phyloP scores from a whole-genome alignment of 2,329 filamentous ascomycete genomes.

The Trichoderma arundinaceum region DNA sequence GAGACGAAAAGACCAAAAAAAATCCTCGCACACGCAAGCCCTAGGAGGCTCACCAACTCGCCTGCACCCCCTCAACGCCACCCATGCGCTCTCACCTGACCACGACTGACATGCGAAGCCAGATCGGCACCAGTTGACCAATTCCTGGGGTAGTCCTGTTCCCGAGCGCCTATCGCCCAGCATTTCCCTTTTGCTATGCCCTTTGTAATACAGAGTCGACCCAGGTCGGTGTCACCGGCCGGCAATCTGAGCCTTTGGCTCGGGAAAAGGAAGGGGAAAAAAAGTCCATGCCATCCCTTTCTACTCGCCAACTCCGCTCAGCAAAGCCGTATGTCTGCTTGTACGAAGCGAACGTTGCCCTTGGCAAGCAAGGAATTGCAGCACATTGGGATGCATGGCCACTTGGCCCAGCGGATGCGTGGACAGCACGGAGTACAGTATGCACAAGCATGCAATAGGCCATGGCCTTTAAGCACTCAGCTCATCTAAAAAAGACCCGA shows the following conservation, averaged over 20 bases:
- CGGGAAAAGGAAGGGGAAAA: neutral
- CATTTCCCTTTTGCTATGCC: conserved; percentile 13
- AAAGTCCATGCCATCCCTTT: neutral
- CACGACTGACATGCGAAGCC: conserved; percentile 24
- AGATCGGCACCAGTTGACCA: conserved; percentile 22
- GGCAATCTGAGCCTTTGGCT: conserved; percentile 7
- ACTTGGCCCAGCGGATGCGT: too few species aligned
- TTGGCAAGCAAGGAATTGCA: neutral
- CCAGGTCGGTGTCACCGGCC: conserved; percentile 18
- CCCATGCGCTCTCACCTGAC: conserved; percentile 27
- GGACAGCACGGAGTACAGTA: too few species aligned
- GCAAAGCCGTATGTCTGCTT: neutral
- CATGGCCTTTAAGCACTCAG: neutral
- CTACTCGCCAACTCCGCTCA: conserved; percentile 13
- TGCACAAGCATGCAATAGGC: neutral
- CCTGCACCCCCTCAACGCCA: conserved; percentile 20
- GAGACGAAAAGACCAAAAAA: neutral
- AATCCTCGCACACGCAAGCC: conserved; percentile 3
- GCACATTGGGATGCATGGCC: too few species aligned
- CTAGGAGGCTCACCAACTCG: conserved; percentile 10
- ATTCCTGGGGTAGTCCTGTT: conserved; percentile 21
- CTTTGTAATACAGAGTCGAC: conserved; percentile 1
- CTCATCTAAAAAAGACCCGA: neutral
- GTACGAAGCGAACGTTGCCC: neutral
- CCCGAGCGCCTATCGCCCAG: conserved; percentile 5